Evolutionary conservation across 2,329 filamentous ascomycete species (phyloP).

Genomic region (Trichophyton equinum): DNA sequence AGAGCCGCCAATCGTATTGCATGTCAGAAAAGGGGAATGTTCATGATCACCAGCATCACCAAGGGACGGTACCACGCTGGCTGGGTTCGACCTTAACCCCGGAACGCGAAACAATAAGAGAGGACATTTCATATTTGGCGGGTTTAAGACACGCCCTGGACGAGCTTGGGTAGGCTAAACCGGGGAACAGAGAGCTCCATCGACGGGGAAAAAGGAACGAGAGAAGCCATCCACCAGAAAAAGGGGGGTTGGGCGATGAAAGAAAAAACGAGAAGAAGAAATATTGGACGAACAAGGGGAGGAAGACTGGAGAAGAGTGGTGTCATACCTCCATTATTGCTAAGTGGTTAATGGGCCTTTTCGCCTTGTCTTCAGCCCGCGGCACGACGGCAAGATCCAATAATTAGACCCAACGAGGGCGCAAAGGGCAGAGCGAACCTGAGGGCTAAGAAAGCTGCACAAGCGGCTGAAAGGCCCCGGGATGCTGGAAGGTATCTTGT

Average conservation of each 20-base stretch:
- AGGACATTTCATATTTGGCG: conserved; percentile 3
- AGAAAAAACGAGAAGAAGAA: conserved; percentile 4
- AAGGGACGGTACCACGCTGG: background rate
- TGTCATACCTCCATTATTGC: conserved; percentile 15
- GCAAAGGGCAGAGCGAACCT: background rate
- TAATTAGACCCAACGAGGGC: background rate
- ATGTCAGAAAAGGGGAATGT: background rate
- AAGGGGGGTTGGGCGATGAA: background rate
- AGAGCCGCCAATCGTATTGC: background rate
- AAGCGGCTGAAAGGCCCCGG: background rate
- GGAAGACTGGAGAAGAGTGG: conserved; percentile 8
- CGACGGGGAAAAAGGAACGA: conserved; percentile 4
- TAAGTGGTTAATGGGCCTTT: background rate
- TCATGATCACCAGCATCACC: background rate
- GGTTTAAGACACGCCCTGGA: background rate
- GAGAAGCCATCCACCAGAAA: background rate
- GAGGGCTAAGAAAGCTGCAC: background rate
- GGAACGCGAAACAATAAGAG: conserved; percentile 1
- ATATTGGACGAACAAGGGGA: background rate
- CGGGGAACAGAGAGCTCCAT: background rate
- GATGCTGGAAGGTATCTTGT: background rate
- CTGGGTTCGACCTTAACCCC: background rate
- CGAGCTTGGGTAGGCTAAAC: conserved; percentile 4
- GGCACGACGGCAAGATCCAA: conserved; percentile 11
- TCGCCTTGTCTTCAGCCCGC: background rate